Conservation (phyloP, 805 yeast genomes). For the Saturnispora galanensis region DNA sequence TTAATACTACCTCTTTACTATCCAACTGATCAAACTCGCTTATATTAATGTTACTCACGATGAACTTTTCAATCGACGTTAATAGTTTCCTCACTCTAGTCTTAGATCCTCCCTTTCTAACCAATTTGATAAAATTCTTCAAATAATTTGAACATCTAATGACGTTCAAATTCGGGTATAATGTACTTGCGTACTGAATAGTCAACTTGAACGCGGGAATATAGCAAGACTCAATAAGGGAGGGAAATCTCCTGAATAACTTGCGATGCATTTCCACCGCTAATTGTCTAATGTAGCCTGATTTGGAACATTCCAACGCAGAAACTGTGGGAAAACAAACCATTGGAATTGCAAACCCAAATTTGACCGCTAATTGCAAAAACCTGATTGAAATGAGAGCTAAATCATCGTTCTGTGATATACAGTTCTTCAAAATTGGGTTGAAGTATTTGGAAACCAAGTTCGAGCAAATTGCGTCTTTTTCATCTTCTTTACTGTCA, state of each 20-base stretch:
- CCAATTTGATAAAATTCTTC: conserved; percentile 31
- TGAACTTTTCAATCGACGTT: background rate
- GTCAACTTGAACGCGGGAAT: conserved; percentile 54
- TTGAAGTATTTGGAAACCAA: conserved; percentile 54
- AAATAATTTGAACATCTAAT: conserved; percentile 29
- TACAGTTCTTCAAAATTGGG: conserved; percentile 39
- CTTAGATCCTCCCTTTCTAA: conserved; percentile 26
- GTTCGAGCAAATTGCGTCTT: conserved; percentile 68
- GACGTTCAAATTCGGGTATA: conserved; percentile 17
- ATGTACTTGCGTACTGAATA: conserved; percentile 31
- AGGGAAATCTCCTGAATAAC: conserved; percentile 57
- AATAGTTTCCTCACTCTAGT: background rate
- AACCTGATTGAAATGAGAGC: conserved; percentile 40
- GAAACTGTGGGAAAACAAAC: conserved; percentile 57
- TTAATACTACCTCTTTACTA: conserved; percentile 4
- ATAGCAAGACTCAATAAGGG: conserved; percentile 58
- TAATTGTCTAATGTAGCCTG: conserved; percentile 31
- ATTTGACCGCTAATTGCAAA: conserved; percentile 43
- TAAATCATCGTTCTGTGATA: conserved; percentile 36
- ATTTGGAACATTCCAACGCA: conserved; percentile 53
- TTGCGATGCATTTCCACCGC: conserved; percentile 47
- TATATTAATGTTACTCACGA: background rate
- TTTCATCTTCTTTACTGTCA: conserved; percentile 35
- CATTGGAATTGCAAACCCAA: conserved; percentile 72
- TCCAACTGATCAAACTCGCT: background rate